These are phyloP conservation scores for Vigna angularis DNA, from an alignment of 306 rosid genomes.

Conservation along the genomic window DNA sequence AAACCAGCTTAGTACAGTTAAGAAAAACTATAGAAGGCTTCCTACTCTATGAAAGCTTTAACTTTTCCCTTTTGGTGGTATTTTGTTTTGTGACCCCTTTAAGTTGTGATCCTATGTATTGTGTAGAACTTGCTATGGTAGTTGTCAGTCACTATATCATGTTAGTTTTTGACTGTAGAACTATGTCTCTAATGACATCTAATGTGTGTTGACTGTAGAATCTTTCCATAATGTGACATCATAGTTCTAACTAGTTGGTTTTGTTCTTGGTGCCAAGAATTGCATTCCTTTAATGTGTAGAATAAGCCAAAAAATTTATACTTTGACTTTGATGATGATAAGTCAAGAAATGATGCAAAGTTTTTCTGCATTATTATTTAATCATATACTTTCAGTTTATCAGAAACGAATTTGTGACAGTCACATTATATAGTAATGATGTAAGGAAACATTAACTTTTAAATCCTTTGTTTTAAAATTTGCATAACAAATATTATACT, in stretches of 20 bases:
- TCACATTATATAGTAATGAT: background rate
- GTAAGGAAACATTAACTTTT: background rate
- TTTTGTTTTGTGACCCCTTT: constrained; percentile 26
- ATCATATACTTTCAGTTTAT: background rate
- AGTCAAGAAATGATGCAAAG: background rate
- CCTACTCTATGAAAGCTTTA: constrained; percentile 20
- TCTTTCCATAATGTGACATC: background rate
- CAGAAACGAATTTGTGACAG: background rate
- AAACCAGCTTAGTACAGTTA: constrained; percentile 49
- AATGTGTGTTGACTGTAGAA: constrained; percentile 26
- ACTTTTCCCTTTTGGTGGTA: constrained; percentile 35
- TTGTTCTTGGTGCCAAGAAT: background rate
- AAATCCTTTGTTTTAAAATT: background rate
- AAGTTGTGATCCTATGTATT: constrained; percentile 17
- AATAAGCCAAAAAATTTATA: background rate
- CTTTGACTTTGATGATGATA: background rate
- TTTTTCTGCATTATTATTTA: background rate
- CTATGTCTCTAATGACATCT: constrained; percentile 21
- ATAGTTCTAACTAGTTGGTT: background rate
- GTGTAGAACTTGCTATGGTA: constrained; percentile 39
- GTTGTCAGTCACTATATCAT: constrained; percentile 30
- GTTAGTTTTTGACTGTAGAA: constrained; percentile 28
- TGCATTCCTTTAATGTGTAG: background rate
- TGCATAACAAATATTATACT: background rate
- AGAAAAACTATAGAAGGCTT: constrained; percentile 32